Conservation (phyloP, 1,139 yeast genomes). For the Zygosaccharomyces sapae region DNA sequence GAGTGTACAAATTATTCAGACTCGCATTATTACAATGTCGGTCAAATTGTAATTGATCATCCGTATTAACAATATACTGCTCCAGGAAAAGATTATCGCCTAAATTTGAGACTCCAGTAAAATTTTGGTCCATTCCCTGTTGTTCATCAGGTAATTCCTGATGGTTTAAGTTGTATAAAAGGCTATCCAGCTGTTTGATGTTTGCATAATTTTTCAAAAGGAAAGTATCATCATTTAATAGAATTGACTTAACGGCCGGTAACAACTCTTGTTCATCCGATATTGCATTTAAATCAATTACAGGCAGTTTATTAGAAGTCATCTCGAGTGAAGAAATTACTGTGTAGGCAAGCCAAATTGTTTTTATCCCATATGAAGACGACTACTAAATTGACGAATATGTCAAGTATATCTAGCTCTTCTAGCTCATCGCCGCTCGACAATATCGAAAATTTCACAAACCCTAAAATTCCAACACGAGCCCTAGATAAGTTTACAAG, state of each 20-base stretch:
- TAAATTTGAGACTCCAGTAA: constrained; percentile 25
- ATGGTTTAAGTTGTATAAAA: constrained; percentile 11
- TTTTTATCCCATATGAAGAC: too few relatives aligned
- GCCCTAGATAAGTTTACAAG: neutral
- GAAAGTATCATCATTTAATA: constrained; percentile 27
- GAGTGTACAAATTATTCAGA: constrained; percentile 17
- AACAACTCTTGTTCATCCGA: constrained; percentile 25
- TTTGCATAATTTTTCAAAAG: constrained; percentile 33
- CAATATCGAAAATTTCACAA: neutral
- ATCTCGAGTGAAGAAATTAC: too few relatives aligned
- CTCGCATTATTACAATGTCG: constrained; percentile 15
- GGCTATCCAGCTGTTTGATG: constrained; percentile 17
- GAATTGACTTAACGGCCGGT: constrained; percentile 23
- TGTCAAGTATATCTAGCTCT: neutral
- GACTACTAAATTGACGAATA: neutral
- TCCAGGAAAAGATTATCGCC: constrained; percentile 22
- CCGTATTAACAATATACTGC: constrained; percentile 30
- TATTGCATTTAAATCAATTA: constrained; percentile 28
- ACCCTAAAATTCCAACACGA: neutral
- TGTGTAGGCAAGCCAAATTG: too few relatives aligned
- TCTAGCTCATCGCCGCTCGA: neutral
- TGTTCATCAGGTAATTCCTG: constrained; percentile 14
- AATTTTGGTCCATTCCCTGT: constrained; percentile 29
- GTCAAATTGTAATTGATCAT: constrained; percentile 15
- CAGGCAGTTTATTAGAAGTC: constrained; percentile 16